Evolutionary conservation across 1,139 yeast species (phyloP), one percentile per base, ranked within the genome.

Genomic region (Suhomyces anneliseae): DNA sequence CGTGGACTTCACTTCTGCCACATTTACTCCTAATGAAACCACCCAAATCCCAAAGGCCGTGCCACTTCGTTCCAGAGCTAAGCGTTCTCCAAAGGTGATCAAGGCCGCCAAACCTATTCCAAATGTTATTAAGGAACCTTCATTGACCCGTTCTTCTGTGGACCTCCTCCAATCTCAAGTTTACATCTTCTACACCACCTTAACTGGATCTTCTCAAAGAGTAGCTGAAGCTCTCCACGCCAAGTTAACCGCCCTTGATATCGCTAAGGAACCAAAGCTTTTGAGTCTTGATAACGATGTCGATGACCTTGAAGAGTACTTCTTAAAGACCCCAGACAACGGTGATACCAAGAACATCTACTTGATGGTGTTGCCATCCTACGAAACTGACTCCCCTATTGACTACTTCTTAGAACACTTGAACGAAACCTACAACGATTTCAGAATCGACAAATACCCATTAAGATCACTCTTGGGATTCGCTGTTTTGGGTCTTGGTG

Each of bases 381-480:
- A 90, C 62, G 97, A 90, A 57, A 87, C 92, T 0, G 97, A 90
- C 65, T 87, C 95, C 1, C 97, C 97, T 9, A 77, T 92, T 41
- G 98, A 90, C 65, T 90, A 83, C 61, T 90, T 90, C 64, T 71
- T 90, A 49, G 95, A 89, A 59, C 85, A 88, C 44, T 72, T 90
- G 56, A 76, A 81, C 52, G 97, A 90, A 48, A 89, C 95, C 1
- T 82, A 81, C 53, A 85, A 86, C 53, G 97, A 90, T 64, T 90
- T 89, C 70, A 75, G 97, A 55, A 80, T 90, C 39, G 96, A 90
- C 59, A 87, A 88, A 49, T 83, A 81, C 55, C 96, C 97, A 5
- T 70, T 90, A 57, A 69, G 76, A 38, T 67, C 75, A 32, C 66
- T 90, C 27, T 73, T 85, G 6, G 97, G 97, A 0, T 92, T 86